Conservation (phyloP, 2,329 filamentous ascomycete genomes). For the Fusarium praegraminearum region DNA sequence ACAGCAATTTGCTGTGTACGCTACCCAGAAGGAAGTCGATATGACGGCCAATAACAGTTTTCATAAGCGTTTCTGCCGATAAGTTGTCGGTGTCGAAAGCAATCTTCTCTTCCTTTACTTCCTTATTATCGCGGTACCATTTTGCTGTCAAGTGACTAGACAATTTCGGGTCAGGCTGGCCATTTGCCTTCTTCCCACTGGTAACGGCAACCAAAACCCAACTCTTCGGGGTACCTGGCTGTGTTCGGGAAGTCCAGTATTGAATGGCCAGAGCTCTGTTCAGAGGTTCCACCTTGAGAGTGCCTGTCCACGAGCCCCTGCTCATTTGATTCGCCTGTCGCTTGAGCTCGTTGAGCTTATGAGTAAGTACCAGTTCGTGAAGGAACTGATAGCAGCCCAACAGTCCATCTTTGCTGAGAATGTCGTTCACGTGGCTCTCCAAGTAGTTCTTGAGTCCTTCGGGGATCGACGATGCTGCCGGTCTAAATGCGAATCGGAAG, state of each 20-base stretch:
- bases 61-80: slow-evolving; percentile 80
- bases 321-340: slow-evolving; percentile 80
- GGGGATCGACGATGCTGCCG: slow-evolving; percentile 71
- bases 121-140: slow-evolving; percentile 88
- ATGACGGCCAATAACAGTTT: slow-evolving; percentile 80
- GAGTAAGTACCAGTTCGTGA: slow-evolving; percentile 88
- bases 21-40: slow-evolving; percentile 76
- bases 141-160: slow-evolving; percentile 72
- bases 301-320: slow-evolving; percentile 80
- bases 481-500: slow-evolving; percentile 84
- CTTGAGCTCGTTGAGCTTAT: slow-evolving; percentile 86
- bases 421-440: slow-evolving; percentile 78
- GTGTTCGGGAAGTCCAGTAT: slow-evolving; percentile 80
- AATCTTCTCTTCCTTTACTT: slow-evolving; percentile 76
- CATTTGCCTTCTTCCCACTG: slow-evolving; percentile 67
- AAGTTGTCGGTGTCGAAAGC: slow-evolving; percentile 74
- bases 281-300: slow-evolving; percentile 80
- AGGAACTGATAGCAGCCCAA: slow-evolving; percentile 85
- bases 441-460: slow-evolving; percentile 73
- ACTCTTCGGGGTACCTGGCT: slow-evolving; percentile 74
- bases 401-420: slow-evolving; percentile 77
- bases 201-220: slow-evolving; percentile 91
- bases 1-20: slow-evolving; percentile 70
- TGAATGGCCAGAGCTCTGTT: slow-evolving; percentile 87
- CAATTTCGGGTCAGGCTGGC: slow-evolving; percentile 55